These are phyloP conservation scores for Passalora sequoiae DNA, from an alignment of 2,329 filamentous ascomycete genomes.

Conservation along the genomic window DNA sequence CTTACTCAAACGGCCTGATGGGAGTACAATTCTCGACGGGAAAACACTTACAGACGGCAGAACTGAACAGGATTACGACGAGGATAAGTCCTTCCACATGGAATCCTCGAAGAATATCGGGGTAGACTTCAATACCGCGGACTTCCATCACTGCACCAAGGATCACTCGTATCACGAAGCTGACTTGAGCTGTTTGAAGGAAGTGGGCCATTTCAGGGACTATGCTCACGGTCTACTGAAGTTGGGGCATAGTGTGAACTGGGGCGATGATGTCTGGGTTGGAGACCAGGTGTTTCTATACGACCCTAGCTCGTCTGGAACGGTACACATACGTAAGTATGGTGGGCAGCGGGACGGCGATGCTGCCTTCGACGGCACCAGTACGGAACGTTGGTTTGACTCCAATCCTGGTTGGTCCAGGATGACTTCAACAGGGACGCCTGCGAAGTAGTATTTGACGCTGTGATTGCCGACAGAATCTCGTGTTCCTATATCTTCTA, in stretches of 20 bases:
- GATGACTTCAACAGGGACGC: too few relatives aligned
- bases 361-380: neutral
- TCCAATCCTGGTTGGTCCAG: too few relatives aligned
- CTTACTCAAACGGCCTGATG: neutral
- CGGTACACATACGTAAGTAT: neutral
- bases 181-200: too few relatives aligned
- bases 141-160: neutral
- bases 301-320: neutral
- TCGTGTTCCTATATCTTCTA: too few relatives aligned
- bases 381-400: neutral
- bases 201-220: neutral
- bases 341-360: neutral
- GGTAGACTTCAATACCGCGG: neutral
- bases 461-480: too few relatives aligned
- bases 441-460: too few relatives aligned
- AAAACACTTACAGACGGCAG: too few relatives aligned
- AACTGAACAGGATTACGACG: too few relatives aligned
- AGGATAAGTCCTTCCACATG: neutral
- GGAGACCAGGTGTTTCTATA: neutral
- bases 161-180: too few relatives aligned
- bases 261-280: constrained; percentile 1
- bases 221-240: neutral
- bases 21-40: neutral
- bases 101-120: neutral
- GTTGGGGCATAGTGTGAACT: neutral